These are phyloP conservation scores for Agaricus sinodeliciosus DNA, from an alignment of 768 basidiomycete genomes.

Conservation along the genomic window DNA sequence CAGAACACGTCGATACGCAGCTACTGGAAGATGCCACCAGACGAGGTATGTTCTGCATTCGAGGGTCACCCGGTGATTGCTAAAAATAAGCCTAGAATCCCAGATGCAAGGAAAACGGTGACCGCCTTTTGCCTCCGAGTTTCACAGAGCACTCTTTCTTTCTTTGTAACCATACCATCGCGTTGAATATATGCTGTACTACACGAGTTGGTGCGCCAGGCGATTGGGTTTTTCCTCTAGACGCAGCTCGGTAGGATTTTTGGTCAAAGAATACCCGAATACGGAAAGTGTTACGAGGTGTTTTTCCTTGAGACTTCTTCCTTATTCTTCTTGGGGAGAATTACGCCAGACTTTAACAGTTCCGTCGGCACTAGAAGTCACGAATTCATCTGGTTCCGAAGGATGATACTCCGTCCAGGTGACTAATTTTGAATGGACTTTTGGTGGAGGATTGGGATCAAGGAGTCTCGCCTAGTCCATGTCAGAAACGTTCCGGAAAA, in stretches of 20 bases:
- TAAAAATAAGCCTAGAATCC: slow-evolving; percentile 30
- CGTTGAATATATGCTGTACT: slow-evolving; percentile 1
- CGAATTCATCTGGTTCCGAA: slow-evolving; percentile 70
- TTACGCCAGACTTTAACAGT: slow-evolving; percentile 85
- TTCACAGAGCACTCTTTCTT: background rate
- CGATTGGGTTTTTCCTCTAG: background rate
- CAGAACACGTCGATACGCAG: slow-evolving; percentile 91
- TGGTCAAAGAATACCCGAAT: no score
- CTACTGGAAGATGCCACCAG: slow-evolving; percentile 94
- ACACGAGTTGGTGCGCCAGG: background rate
- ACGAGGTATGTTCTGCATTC: slow-evolving; percentile 54
- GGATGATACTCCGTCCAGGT: slow-evolving; percentile 94
- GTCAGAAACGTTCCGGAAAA: slow-evolving; percentile 4
- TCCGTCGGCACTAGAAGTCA: slow-evolving; percentile 89
- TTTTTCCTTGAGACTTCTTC: background rate
- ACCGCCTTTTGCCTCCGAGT: slow-evolving; percentile 2
- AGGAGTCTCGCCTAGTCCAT: slow-evolving; percentile 57
- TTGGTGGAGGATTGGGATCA: slow-evolving; percentile 67
- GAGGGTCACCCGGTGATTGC: background rate
- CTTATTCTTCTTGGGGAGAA: slow-evolving; percentile 19
- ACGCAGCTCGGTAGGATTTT: background rate
- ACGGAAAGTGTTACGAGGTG: no score
- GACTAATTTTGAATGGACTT: slow-evolving; percentile 76
- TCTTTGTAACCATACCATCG: slow-evolving; percentile 1
- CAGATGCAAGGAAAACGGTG: slow-evolving; percentile 38